These are phyloP conservation scores for Cyberlindnera lachancei DNA, from an alignment of 805 yeast species.

Conservation along the genomic window DNA sequence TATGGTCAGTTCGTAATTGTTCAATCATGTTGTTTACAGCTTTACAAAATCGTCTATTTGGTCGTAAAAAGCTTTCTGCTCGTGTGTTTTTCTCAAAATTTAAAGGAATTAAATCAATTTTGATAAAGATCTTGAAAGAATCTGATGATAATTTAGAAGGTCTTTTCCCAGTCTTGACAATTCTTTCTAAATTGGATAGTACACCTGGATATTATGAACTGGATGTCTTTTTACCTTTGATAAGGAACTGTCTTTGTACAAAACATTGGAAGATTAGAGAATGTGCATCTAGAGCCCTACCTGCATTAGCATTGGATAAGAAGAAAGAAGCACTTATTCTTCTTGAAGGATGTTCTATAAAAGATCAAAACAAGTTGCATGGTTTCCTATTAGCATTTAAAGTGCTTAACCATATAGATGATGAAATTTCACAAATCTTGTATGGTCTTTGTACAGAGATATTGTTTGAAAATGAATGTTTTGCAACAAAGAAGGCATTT, in stretches of 20 bases:
- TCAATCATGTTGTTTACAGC: conserved; percentile 90
- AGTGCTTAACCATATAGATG: conserved; percentile 21
- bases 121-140: conserved; percentile 35
- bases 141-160: conserved; percentile 43
- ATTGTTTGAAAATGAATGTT: conserved; percentile 23
- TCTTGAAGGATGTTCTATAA: conserved; percentile 14
- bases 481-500: conserved; percentile 28
- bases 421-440: conserved; percentile 4
- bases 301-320: conserved; percentile 36
- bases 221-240: conserved; percentile 41
- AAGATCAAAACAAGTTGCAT: conserved; percentile 43
- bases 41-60: conserved; percentile 73
- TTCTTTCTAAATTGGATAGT: conserved; percentile 61
- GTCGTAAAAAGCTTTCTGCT: conserved; percentile 48
- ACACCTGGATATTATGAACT: conserved; percentile 48
- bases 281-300: conserved; percentile 68
- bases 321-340: conserved; percentile 24
- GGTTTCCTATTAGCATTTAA: conserved; percentile 50
- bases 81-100: conserved; percentile 65
- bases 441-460: conserved; percentile 6
- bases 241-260: conserved; percentile 42
- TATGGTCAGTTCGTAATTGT: conserved; percentile 89
- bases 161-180: conserved; percentile 67
- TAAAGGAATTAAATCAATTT: conserved; percentile 40
- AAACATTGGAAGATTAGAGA: conserved; percentile 80